Percentiles rank a stretch among this genome's conserved stretches.
phyloP scores from a whole-genome alignment of 495 filamentous ascomycete genomes.

The Aspergillus campestris region DNA sequence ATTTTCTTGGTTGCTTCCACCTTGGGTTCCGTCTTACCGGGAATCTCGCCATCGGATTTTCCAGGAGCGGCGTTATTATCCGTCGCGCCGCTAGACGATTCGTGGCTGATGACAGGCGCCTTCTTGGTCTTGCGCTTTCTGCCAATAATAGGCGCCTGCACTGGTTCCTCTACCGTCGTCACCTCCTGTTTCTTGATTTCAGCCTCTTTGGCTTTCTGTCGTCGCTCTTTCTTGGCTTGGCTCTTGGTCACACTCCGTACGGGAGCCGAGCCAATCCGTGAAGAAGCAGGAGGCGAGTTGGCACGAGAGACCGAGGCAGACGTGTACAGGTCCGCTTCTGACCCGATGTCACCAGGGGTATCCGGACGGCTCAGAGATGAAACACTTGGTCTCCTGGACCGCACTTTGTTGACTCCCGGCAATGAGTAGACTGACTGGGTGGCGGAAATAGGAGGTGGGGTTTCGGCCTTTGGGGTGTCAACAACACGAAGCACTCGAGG shows the following conservation, averaged over 20 bases:
- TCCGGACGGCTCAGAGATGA: constrained; percentile 59
- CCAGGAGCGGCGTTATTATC: constrained; percentile 22
- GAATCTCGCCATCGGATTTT: constrained; percentile 26
- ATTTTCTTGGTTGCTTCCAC: constrained; percentile 28
- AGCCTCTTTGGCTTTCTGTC: constrained; percentile 50
- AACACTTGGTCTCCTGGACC: constrained; percentile 52
- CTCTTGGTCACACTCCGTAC: constrained; percentile 79
- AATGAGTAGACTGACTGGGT: constrained; percentile 33
- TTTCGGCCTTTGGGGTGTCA: constrained; percentile 63
- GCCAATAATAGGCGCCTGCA: constrained; percentile 75
- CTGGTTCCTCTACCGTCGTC: constrained; percentile 45
- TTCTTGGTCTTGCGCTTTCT: constrained; percentile 92
- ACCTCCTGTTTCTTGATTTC: constrained; percentile 57
- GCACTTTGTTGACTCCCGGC: constrained; percentile 31
- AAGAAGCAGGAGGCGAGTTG: constrained; percentile 71
- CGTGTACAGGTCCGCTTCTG: constrained; percentile 67
- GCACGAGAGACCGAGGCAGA: constrained; percentile 78
- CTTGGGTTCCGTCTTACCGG: constrained; percentile 30
- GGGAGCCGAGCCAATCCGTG: constrained; percentile 67
- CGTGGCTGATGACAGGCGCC: constrained; percentile 32
- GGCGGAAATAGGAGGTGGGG: constrained; percentile 32
- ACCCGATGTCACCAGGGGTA: constrained; percentile 70
- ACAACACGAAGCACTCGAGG: constrained; percentile 58
- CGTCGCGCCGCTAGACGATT: constrained; percentile 29
- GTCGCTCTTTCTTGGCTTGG: constrained; percentile 78